Conservation (phyloP, 805 yeast species). For the Saccharomyces paradoxus region DNA sequence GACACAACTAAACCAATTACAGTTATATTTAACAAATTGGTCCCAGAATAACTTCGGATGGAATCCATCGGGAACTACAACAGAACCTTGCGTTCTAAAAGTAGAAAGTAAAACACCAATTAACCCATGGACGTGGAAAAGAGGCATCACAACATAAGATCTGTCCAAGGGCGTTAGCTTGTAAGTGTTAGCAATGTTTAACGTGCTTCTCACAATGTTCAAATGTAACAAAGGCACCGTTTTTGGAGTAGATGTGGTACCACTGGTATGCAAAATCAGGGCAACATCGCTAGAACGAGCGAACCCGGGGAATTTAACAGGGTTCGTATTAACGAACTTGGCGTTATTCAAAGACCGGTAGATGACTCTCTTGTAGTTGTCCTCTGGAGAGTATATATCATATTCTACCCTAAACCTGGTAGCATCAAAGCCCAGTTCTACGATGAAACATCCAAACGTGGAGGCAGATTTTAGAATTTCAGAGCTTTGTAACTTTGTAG, state of each 20-base stretch:
- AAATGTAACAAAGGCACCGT: constrained; percentile 64
- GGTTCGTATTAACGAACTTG: constrained; percentile 24
- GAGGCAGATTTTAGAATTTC: constrained; percentile 46
- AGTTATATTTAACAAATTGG: constrained; percentile 41
- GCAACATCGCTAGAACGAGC: constrained; percentile 49
- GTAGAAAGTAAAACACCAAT: constrained; percentile 60
- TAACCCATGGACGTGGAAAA: constrained; percentile 71
- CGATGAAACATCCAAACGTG: constrained; percentile 39
- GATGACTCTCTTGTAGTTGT: constrained; percentile 18
- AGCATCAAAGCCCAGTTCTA: constrained; percentile 44
- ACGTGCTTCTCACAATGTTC: constrained; percentile 52
- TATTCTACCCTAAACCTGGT: constrained; percentile 38
- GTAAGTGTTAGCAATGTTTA: constrained; percentile 53
- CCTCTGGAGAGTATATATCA: constrained; percentile 25
- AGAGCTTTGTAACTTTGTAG: constrained; percentile 16
- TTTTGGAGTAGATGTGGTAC: constrained; percentile 71
- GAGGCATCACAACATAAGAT: constrained; percentile 64
- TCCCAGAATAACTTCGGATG: constrained; percentile 56
- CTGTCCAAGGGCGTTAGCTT: constrained; percentile 41
- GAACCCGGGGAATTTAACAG: constrained; percentile 33
- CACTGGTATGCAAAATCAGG: constrained; percentile 61
- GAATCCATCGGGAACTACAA: constrained; percentile 54
- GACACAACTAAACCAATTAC: constrained; percentile 70
- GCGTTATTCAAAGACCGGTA: constrained; percentile 26
- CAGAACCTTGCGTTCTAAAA: constrained; percentile 50